phyloP scores from a whole-genome alignment of 495 filamentous ascomycete genomes.

The Pseudomonodictys pantanalensis region DNA sequence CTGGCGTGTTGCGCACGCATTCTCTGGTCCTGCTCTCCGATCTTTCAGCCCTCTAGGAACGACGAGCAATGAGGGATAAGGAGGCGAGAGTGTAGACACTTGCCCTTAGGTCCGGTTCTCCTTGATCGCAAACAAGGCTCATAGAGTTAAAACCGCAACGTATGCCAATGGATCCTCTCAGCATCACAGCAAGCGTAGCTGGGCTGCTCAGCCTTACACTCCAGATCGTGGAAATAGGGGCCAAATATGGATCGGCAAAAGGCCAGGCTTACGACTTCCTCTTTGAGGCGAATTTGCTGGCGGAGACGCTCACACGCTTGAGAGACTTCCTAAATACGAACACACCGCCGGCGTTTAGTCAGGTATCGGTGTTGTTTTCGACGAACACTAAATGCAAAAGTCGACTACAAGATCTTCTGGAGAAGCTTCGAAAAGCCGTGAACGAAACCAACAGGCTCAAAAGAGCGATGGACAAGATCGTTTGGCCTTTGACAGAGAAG shows the following conservation, averaged over 20 bases:
- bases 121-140: too few species aligned
- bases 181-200: constrained; percentile 3
- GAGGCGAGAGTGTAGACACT: too few species aligned
- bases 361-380: not conserved
- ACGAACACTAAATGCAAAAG: not conserved
- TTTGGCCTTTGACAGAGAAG: not conserved
- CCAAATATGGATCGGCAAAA: not conserved
- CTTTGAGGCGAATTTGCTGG: not conserved
- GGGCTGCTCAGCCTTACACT: constrained; percentile 1
- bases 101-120: too few species aligned
- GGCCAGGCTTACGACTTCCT: not conserved
- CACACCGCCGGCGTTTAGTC: not conserved
- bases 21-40: too few species aligned
- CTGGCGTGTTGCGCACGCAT: too few species aligned
- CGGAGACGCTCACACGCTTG: not conserved
- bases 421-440: not conserved
- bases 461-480: not conserved
- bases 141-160: too few species aligned
- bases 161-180: not conserved
- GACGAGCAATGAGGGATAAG: too few species aligned
- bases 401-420: not conserved
- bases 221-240: not conserved
- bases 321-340: not conserved
- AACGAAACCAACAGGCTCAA: not conserved
- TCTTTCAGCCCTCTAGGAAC: too few species aligned